Evolutionary conservation across 257 asterid genomes (phyloP), one percentile per base, ranked within the genome.

Genomic region (Solanum lycopersicoides): DNA sequence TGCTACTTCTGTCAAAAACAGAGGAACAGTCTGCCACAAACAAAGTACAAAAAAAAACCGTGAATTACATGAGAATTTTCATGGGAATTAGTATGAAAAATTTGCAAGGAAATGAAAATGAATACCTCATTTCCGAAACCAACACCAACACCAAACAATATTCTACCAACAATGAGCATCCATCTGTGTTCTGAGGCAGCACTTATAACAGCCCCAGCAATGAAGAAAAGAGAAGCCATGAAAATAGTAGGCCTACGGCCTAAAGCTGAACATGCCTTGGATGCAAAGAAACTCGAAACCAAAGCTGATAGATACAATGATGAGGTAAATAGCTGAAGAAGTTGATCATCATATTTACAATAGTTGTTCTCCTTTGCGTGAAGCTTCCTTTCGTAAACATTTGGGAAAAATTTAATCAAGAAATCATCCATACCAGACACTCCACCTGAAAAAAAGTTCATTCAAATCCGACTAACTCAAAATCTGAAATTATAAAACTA

Each of bases 51-150:
- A 28, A 28, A 1, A 28, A 28, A 28, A 28, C 30, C 1, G 30
- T 28, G 30, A 28, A 28, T 28, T 28, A 28, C 30, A 28, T 28
- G 30, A 1, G 1, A 32, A 32, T 32, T 32, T 32, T 32, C 34
- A 3, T 3, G 34, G 6, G 5, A 35, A 35, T 35, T 37, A 37
- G 39, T 37, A 37, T 35, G 39, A 6, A 37, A 37, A 37, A 37
- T 37, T 37, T 37, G 39, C 39, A 37, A 37, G 39, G 5, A 37
- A 37, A 37, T 1, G 7, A 37, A 37, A 37, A 37, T 37, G 16
- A 9, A 11, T 88, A 94, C 98, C 97, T 96, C 99, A 42, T 96
- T 96, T 60, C 98, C 98, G 2, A 94, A 96, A 9, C 98, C 99
- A 15, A 95, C 99, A 34, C 99, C 99, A 20, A 95, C 6, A 0